Conservation (phyloP, 352 stramenopile genomes). For the Globisporangium lucens region DNA sequence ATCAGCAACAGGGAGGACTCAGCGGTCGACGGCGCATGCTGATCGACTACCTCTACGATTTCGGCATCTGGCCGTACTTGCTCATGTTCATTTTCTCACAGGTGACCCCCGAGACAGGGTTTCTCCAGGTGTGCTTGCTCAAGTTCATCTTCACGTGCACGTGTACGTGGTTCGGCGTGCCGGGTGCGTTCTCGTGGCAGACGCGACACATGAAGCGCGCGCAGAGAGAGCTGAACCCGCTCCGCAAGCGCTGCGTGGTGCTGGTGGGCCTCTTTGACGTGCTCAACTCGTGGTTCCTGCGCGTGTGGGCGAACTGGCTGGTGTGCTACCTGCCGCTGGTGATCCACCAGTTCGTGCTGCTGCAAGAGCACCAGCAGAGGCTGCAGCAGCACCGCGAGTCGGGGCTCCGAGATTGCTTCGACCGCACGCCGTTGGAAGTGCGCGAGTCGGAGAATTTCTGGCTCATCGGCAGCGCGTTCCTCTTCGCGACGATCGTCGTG, state of each 20-base stretch:
- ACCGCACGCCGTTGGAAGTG: constrained; percentile 44
- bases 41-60: constrained; percentile 68
- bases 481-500: constrained; percentile 58
- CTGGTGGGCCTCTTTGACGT: constrained; percentile 54
- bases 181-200: constrained; percentile 50
- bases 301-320: constrained; percentile 55
- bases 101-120: constrained; percentile 30
- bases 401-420: constrained; percentile 25
- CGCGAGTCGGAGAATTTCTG: constrained; percentile 60
- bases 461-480: constrained; percentile 46
- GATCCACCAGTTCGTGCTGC: constrained; percentile 16
- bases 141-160: constrained; percentile 73
- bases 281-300: constrained; percentile 54
- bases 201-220: constrained; percentile 50
- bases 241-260: constrained; percentile 52
- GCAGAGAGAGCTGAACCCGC: constrained; percentile 35
- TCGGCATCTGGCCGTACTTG: constrained; percentile 73
- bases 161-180: constrained; percentile 65
- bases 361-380: constrained; percentile 14
- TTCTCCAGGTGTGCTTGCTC: constrained; percentile 47
- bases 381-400: background rate
- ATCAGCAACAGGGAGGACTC: background rate
- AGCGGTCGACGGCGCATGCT: constrained; percentile 18
- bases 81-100: constrained; percentile 53
- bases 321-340: constrained; percentile 44